Base-by-base conservation (phyloP, 495 filamentous ascomycete genomes). In the Trichoderma erinaceum region DNA sequence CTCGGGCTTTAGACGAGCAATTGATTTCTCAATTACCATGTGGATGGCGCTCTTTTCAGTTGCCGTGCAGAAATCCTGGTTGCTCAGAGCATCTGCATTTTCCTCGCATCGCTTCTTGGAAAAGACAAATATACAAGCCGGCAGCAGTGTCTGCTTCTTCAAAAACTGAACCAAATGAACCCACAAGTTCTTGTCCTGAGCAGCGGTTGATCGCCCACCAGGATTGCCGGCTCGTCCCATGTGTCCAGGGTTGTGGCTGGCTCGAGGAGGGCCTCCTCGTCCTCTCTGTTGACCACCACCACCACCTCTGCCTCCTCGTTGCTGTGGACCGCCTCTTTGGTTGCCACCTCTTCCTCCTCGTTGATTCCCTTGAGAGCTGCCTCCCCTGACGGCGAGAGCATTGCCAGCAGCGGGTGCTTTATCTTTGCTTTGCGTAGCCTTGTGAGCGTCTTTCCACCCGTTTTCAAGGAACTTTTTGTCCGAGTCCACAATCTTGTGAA, bases 51-150 rank as follows among this genome's bases (percentile, higher is more conserved):
- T 99, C 86, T 97, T 97, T 79, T 99, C 96, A 6, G 87, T 84
- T 11, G 92, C 91, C 23, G 88, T 96, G 76, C 88, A 93, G 74
- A 93, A 97, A 78, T 99, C 96, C 68, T 96, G 89, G 72, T 96
- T 97, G 69, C 90, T 92, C 25, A 99, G 82, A 0, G 95, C 93
- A 71, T 98, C 92, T 12, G 96, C 95, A 74, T 98, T 99, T 73
- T 97, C 90, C 75, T 98, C 94, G 72, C 96, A 98, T 66, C 95
- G 83, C 76, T 91, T 96, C 81, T 98, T 99, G 35, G 94, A 97
- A 78, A 99, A 99, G 61, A 99, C 95, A 76, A 99, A 99, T 69
- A 98, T 94, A 77, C 94, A 97, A 52, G 88, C 92, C 0, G 95
- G 95, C 13, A 99, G 82, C 5, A 99, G 82, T 50, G 86, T 91